phyloP scores from a whole-genome alignment of 371 early-diverging fungal genomes.

The Mucor indicus region DNA sequence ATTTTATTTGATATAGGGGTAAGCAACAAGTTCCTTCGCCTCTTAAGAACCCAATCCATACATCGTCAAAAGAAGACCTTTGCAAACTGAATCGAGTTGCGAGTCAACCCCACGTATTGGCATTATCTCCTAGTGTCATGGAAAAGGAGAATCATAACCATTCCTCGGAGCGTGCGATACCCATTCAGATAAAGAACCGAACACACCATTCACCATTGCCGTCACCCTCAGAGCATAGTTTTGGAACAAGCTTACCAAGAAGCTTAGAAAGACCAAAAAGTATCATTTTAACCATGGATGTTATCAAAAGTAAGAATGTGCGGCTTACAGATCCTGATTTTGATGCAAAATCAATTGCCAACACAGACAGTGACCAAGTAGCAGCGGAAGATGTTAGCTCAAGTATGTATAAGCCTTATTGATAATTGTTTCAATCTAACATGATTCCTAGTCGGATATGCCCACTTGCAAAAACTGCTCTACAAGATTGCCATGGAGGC shows the following conservation, averaged over 20 bases:
- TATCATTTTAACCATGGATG: conserved; percentile 23
- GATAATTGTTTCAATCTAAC: conserved; percentile 1
- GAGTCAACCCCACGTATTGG: conserved; percentile 41
- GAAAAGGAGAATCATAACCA: conserved; percentile 44
- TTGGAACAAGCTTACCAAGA: conserved; percentile 20
- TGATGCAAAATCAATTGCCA: too few species aligned
- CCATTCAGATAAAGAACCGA: conserved; percentile 54
- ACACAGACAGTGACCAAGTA: not conserved
- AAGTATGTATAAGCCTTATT: too few species aligned
- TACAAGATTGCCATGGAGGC: conserved; percentile 43
- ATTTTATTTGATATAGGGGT: too few species aligned
- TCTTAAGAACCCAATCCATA: conserved; percentile 2
- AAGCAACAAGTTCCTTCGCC: not conserved
- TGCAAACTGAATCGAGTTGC: conserved; percentile 37
- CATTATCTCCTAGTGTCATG: conserved; percentile 13
- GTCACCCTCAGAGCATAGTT: conserved; percentile 28
- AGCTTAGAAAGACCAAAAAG: conserved; percentile 22
- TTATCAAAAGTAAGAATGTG: conserved; percentile 8
- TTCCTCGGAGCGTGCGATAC: conserved; percentile 78
- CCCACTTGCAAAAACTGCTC: conserved; percentile 45
- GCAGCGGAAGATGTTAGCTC: conserved; percentile 4
- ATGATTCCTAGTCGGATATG: conserved; percentile 30
- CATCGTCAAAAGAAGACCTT: conserved; percentile 16
- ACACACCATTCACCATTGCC: conserved; percentile 17
- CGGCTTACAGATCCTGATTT: conserved; percentile 9